These are phyloP conservation scores for Helenozyma baotianmanensis DNA, from an alignment of 805 yeast species.

Conservation along the genomic window DNA sequence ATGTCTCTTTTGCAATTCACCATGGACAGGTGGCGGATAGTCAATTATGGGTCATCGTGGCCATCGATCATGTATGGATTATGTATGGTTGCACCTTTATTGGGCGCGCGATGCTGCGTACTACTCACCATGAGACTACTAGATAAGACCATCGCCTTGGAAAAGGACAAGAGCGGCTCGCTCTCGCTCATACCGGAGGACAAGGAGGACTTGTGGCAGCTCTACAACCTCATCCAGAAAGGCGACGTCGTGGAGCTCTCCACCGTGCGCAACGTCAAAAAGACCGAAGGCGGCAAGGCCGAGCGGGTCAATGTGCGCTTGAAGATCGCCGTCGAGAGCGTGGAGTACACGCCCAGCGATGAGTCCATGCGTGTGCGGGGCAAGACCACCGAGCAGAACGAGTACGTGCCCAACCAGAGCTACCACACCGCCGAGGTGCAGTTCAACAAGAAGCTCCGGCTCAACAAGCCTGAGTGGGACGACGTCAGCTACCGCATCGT, in stretches of 20 bases:
- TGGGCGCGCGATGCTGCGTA: too few species aligned
- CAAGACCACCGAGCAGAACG: constrained; percentile 59
- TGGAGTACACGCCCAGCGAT: constrained; percentile 77
- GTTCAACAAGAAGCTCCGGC: constrained; percentile 60
- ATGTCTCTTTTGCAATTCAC: too few species aligned
- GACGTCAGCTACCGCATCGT: constrained; percentile 59
- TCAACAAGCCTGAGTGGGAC: constrained; percentile 80
- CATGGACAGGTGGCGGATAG: too few species aligned
- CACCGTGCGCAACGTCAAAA: constrained; percentile 62
- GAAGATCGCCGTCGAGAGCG: constrained; percentile 55
- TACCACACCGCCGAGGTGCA: constrained; percentile 84
- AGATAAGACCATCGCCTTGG: constrained; percentile 17
- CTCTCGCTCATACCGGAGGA: constrained; percentile 77
- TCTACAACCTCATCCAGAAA: constrained; percentile 72
- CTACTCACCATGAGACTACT: constrained; percentile 13
- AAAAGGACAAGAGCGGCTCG: constrained; percentile 58
- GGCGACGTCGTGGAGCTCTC: constrained; percentile 71
- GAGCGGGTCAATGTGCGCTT: constrained; percentile 45
- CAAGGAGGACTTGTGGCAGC: constrained; percentile 85
- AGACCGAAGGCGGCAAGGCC: constrained; percentile 40
- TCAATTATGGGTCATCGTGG: too few species aligned
- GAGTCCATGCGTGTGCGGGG: constrained; percentile 79
- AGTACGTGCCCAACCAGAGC: constrained; percentile 78
- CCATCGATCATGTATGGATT: too few species aligned
- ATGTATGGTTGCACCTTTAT: too few species aligned